Percentiles rank a stretch among this genome's conserved stretches.
Conservation (phyloP, 805 yeast species). For the Myxozyma kluyveri region DNA sequence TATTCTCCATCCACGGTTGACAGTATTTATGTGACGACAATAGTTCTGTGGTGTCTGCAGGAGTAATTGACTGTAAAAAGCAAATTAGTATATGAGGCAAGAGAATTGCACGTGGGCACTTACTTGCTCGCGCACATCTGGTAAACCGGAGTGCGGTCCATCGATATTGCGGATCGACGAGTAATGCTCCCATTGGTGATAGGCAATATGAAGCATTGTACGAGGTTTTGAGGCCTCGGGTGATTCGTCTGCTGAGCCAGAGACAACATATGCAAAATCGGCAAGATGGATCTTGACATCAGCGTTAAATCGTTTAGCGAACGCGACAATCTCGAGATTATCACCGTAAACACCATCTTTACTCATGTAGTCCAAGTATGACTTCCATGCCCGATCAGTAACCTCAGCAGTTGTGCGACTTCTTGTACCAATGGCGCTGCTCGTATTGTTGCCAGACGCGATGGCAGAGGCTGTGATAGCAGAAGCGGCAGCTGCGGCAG, state of each 20-base stretch:
- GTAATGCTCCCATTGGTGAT: conserved; percentile 47
- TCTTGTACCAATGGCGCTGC: neutral
- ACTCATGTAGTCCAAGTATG: conserved; percentile 38
- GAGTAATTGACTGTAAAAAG: conserved; percentile 4
- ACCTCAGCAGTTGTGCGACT: neutral
- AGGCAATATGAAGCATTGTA: conserved; percentile 39
- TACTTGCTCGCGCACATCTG: conserved; percentile 29
- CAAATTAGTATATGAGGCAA: neutral
- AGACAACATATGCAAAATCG: conserved; percentile 40
- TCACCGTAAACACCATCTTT: conserved; percentile 45
- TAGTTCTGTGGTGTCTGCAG: conserved; percentile 7
- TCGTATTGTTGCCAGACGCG: neutral
- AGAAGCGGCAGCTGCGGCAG: conserved; percentile 10
- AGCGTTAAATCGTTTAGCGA: conserved; percentile 37
- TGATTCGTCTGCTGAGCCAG: conserved; percentile 12
- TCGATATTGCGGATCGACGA: conserved; percentile 42
- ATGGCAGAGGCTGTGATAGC: conserved; percentile 5
- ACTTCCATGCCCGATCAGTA: conserved; percentile 37
- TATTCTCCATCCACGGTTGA: conserved; percentile 29
- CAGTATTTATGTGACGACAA: conserved; percentile 17
- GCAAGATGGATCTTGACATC: conserved; percentile 42
- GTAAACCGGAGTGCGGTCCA: conserved; percentile 42
- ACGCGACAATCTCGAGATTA: conserved; percentile 44
- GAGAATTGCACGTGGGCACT: neutral
- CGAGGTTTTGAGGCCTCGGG: neutral